phyloP scores from a whole-genome alignment of 1,139 yeast genomes.

The Geotrichum bryndzae region DNA sequence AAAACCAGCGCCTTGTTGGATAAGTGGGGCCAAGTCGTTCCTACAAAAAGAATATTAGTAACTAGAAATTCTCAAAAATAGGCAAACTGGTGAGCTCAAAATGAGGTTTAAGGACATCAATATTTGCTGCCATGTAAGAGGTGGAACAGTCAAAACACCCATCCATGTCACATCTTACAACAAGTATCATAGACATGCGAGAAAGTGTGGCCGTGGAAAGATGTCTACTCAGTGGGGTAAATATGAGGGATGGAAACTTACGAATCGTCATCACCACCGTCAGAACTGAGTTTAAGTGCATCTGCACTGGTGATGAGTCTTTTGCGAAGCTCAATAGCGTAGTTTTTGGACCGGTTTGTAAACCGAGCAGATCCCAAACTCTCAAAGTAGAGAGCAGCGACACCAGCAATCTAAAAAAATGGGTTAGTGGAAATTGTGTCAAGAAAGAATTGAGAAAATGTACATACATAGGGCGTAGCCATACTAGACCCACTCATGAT shows the following conservation, averaged over 20 bases:
- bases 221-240: background rate
- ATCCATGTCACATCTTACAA: no score
- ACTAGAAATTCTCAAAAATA: background rate
- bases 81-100: background rate
- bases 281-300: slow-evolving; percentile 3
- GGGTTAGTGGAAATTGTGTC: background rate
- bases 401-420: slow-evolving; percentile 13
- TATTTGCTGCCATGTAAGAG: no score
- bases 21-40: slow-evolving; percentile 19
- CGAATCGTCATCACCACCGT: slow-evolving; percentile 10
- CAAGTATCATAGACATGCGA: no score
- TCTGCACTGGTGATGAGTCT: slow-evolving; percentile 12
- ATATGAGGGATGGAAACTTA: background rate
- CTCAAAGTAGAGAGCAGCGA: slow-evolving; percentile 15
- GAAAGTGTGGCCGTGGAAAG: no score
- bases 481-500: slow-evolving; percentile 23
- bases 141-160: background rate
- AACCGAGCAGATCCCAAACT: background rate
- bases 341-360: background rate
- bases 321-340: slow-evolving; percentile 10
- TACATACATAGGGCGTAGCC: slow-evolving; percentile 22
- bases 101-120: background rate
- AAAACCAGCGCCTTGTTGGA: slow-evolving; percentile 28
- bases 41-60: slow-evolving; percentile 10
- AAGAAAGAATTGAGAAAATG: background rate